Percentiles rank a stretch among this genome's conserved stretches.
phyloP scores from a whole-genome alignment of 106 monocot genomes.

The Narthecium ossifragum region DNA sequence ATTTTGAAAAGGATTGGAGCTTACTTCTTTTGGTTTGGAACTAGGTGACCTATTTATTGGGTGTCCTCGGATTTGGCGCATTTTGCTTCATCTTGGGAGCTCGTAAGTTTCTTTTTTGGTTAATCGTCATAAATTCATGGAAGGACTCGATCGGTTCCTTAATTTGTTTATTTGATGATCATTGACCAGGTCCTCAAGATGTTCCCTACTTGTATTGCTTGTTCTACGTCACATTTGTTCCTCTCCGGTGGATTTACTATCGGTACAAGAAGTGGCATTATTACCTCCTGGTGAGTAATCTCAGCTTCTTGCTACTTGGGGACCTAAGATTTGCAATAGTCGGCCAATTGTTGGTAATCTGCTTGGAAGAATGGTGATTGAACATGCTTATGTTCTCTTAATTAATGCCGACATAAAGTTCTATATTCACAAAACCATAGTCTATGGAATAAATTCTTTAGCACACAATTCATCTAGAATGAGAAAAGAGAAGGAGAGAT shows the following conservation, averaged over 20 bases:
- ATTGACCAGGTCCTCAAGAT: constrained; percentile 82
- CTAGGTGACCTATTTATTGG: constrained; percentile 89
- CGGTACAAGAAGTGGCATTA: constrained; percentile 99
- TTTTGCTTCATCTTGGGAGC: constrained; percentile 95
- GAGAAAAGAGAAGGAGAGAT: too few relatives aligned
- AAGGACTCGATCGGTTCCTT: not conserved
- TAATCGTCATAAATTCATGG: not conserved
- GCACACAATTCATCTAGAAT: too few relatives aligned
- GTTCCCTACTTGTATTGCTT: constrained; percentile 85
- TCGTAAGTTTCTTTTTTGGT: constrained; percentile 44
- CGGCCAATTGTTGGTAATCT: too few relatives aligned
- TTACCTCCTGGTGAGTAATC: constrained; percentile 85
- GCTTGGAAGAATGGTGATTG: too few relatives aligned
- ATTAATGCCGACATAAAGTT: too few relatives aligned
- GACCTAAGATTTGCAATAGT: too few relatives aligned
- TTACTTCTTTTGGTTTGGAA: not conserved
- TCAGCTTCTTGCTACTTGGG: too few relatives aligned
- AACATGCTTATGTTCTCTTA: too few relatives aligned
- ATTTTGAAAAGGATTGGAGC: not conserved
- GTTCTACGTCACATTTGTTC: constrained; percentile 90
- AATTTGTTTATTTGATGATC: not conserved
- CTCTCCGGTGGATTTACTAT: constrained; percentile 97
- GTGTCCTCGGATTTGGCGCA: constrained; percentile 92
- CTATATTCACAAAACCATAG: too few relatives aligned
- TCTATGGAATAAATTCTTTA: too few relatives aligned